Evolutionary conservation across 2,329 filamentous ascomycete genomes (phyloP), one percentile per base, ranked within the genome.

Genomic region (Calonectria henricotiae): DNA sequence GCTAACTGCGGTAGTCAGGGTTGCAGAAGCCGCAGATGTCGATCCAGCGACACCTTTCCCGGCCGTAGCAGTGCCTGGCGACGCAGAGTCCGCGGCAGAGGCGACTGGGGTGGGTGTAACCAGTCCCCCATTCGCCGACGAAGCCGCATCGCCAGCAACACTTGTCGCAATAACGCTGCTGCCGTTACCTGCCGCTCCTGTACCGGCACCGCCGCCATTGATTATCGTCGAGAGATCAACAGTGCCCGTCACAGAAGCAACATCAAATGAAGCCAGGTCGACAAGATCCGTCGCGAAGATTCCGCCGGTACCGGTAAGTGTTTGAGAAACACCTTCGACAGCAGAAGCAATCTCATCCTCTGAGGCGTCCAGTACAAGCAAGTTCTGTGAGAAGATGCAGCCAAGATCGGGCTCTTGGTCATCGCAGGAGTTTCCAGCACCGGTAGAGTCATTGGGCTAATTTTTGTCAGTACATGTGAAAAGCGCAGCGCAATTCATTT

Each of bases 361-460:
- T 0, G 84, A 86, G 25, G 87, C 86, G 70, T 90, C 88, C 37
- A 88, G 81, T 7, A 90, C 87, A 12, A 89, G 82, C 6, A 89
- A 83, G 17, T 83, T 83, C 70, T 86, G 78, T 7, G 84, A 83
- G 76, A 88, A 89, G 77, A 90, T 90, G 76, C 88, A 90, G 8
- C 88, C 88, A 4, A 81, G 80, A 2, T 82, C 76, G 68, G 89
- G 86, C 55, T 86, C 78, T 3, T 74, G 79, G 20, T 82, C 82
- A 71, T 90, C 83, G 73, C 88, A 90, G 35, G 85, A 85, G 75
- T 80, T 79, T 8, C 80, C 80, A 82, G 58, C 61, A 4, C 72
- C 73, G 23, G 73, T 75, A 1, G 46, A 8, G 41, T 75, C 73
- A n/a, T 23, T 60, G 1, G 66, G 0, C 72, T 73, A 60, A 6